Conservation (phyloP, 495 filamentous ascomycete genomes). For the Bacidia gigantensis region DNA sequence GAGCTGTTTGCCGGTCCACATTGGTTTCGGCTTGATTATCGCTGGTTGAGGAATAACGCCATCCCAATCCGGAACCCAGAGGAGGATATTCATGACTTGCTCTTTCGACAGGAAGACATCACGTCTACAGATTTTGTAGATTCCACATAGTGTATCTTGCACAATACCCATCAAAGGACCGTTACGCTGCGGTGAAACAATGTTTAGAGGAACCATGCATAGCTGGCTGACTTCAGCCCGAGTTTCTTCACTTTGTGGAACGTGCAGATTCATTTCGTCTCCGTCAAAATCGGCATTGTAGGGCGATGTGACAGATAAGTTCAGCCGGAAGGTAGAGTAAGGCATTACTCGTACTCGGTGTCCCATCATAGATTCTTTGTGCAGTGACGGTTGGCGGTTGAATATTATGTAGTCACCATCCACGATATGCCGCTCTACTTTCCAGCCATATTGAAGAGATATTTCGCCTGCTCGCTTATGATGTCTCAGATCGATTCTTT, state of each 20-base stretch:
- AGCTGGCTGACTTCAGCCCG: constrained; percentile 85
- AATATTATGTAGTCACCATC: constrained; percentile 97
- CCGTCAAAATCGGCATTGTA: constrained; percentile 99
- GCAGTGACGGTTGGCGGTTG: constrained; percentile 95
- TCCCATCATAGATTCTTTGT: constrained; percentile 99
- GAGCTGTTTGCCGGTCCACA: constrained; percentile 99
- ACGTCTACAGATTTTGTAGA: constrained; percentile 89
- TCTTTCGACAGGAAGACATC: constrained; percentile 84
- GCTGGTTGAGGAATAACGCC: constrained; percentile 82
- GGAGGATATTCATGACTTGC: constrained; percentile 84
- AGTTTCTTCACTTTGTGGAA: constrained; percentile 92
- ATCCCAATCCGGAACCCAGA: constrained; percentile 98
- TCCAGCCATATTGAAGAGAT: constrained; percentile 88
- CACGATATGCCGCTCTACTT: constrained; percentile 89
- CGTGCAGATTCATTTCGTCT: constrained; percentile 99
- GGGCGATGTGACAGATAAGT: constrained; percentile 91
- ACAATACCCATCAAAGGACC: constrained; percentile 98
- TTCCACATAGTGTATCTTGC: constrained; percentile 89
- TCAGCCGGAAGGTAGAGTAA: constrained; percentile 94
- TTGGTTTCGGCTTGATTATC: constrained; percentile 76
- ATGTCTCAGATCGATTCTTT: constrained; percentile 85
- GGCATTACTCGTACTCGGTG: constrained; percentile 96
- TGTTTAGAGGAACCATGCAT: constrained; percentile 91
- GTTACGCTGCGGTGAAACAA: constrained; percentile 95
- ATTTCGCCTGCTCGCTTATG: constrained; percentile 73